Evolutionary conservation across 768 basidiomycete species (phyloP), one percentile per base, ranked within the genome.

Genomic region (Leccinum disarticulatum): DNA sequence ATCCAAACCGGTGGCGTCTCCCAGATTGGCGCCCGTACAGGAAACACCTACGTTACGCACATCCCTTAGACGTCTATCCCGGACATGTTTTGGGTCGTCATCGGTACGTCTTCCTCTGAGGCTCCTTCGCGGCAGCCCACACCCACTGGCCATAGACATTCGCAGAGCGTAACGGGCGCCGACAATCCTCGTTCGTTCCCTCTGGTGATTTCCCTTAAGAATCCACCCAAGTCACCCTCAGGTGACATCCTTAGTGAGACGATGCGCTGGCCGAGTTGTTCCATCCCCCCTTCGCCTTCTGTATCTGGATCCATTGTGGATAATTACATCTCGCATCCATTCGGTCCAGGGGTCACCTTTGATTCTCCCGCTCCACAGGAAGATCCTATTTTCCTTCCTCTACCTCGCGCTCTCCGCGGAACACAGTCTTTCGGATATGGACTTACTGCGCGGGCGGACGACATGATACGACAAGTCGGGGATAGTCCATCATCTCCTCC

Each of bases 351-450:
- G 8, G 80, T 91, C 31, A 62, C 75, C 3, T 91, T 88, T 64
- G 85, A 86, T 56, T 79, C 83, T 0, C 89, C 87, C 5, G 71
- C 79, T 0, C 77, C 81, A 60, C 79, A 74, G 36, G 77, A 79
- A 8, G 72, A 77, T 1, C 55, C 77, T 1, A 73, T 83, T 15
- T 77, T 74, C 52, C 69, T 84, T 4, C 77, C 78, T 4, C 65
- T 81, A 2, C 80, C 84, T 1, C 84, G 82, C 4, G 77, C 79
- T 47, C 70, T 94, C n/a, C 87, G 91, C 25, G 88, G 87, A 69
- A 89, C 92, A 87, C 90, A 93, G 64, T 91, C 89, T 22, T 0
- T 94, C 67, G 92, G 93, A 64, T 93, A 90, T 4, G 86, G 86
- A 1, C 71, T 89, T 38, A 94, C 92, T 0, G 91, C 89, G 0